Evolutionary conservation across 345 rosid genomes (phyloP), one percentile per base, ranked within the genome.

Genomic region (Ceriops zippeliana): DNA sequence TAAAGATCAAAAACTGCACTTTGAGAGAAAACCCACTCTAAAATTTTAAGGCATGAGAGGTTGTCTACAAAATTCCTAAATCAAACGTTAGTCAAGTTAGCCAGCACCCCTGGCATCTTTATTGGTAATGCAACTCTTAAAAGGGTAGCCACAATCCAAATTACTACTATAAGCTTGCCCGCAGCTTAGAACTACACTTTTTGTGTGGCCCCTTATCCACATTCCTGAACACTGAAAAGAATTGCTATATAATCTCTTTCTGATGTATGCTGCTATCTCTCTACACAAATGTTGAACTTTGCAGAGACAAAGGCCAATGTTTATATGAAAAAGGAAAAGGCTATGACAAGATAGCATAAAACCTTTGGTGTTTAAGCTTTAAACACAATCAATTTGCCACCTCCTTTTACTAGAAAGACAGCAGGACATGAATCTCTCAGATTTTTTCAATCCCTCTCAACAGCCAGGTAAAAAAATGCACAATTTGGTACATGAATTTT

Each of bases 21-120:
- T 37, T 58, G 34, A 46, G 11, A 64, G n/a, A 64, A 30, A 66
- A 32, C 68, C 32, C 66, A 52, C 64, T 21, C 57, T 7, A 56
- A 35, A 24, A 52, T 7, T 17, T 19, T 32, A 56, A 61, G 22
- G 58, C 2, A 51, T 9, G 21, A 9, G 31, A 70, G 20, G 22
- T 24, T 34, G 46, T 6, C 9, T 9, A 19, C 7, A 22, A 37
- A 20, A 62, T 38, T 58, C 34, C 37, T 24, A 38, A 51, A 30
- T 53, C 5, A 16, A 38, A 7, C 24, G 22, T 6, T n/a, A 15
- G n/a, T 24, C 46, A n/a, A 52, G n/a, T 52, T n/a, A 31, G 13
- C 26, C 17, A 5, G 6, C 30, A 56, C 24, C 59, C 17, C 17
- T 42, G 49, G 49, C 49, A 38, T 38, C 46, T 38, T 38, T 11